Evolutionary conservation across 176 grass and related monocot species (phyloP), one percentile per base, ranked within the genome.

Genomic region (Canna indica): DNA sequence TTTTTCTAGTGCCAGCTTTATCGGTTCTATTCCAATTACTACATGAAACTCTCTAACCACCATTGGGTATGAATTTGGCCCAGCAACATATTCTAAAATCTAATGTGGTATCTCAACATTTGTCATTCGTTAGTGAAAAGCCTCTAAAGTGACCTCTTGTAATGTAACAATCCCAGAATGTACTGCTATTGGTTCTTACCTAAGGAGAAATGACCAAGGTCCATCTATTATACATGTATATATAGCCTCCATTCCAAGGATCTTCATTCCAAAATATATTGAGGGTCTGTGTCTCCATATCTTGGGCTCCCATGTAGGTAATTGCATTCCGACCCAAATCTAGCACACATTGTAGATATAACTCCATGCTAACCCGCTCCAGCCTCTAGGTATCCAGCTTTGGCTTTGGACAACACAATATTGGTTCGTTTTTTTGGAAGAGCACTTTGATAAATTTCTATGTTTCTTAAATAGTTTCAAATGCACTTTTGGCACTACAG

Each of bases 1-100:
- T 48, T 97, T 97, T 4, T 97, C 86, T 77, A 86, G 69, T 29
- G 94, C 94, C 52, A 92, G 94, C 67, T 67, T 90, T 61, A 86
- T 79, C 18, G 94, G 92, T 75, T 97, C 94, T 69, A 90, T 45
- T 53, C 94, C 94, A 54, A 97, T 97, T 22, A 97, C 46, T 57
- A 88, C 88, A 59, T 97, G 94, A 83, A 97, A 97, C 73, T 97
- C 94, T 63, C 94, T 88, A 31, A 97, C 94, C 84, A 97, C 87
- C 89, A 97, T 97, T 1, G 94, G 94, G 75, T 97, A 92, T 25
- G 94, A 86, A 48, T 97, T 88, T 1, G 89, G 94, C 36, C 94
- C 94, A 42, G 88, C 88, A 35, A 97, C 89, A 2, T n/a, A 97
- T 0, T 86, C 94, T 33, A 97, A 76, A 59, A 97, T 97, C 53